Evolutionary conservation across 495 filamentous ascomycete genomes (phyloP).

Genomic region (Neurospora intermedia): DNA sequence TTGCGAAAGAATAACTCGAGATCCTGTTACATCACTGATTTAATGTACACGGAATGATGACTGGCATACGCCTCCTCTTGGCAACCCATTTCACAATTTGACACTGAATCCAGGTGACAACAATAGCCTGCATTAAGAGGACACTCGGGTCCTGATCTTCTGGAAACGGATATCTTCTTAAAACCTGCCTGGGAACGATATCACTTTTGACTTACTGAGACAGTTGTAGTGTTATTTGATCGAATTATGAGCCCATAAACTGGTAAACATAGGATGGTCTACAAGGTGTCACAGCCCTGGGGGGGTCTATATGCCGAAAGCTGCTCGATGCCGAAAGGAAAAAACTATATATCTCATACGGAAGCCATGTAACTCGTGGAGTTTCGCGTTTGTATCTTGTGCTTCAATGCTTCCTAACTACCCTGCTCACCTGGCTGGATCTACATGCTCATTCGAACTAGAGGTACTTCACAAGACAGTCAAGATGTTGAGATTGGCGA

Average conservation of each 20-base stretch:
- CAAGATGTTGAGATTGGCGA: not conserved
- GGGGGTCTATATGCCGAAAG: not conserved
- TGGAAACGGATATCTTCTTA: not conserved
- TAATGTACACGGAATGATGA: not conserved
- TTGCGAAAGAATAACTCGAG: not conserved
- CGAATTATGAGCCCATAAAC: not conserved
- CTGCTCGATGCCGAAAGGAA: not conserved
- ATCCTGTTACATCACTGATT: not conserved
- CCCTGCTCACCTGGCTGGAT: not conserved
- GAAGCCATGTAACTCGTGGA: not conserved
- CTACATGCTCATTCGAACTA: not conserved
- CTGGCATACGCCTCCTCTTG: not conserved
- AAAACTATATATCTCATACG: not conserved
- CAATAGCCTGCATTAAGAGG: not conserved
- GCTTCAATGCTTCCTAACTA: not conserved
- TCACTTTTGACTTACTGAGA: not conserved
- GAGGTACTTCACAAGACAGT: not conserved
- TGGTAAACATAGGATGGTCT: not conserved
- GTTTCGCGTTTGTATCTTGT: not conserved
- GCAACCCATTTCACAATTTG: not conserved
- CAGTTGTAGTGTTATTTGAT: not conserved
- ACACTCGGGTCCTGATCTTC: not conserved
- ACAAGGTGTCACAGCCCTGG: not conserved
- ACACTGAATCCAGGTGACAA: not conserved
- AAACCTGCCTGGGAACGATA: not conserved